Evolutionary conservation across 2,329 filamentous ascomycete species (phyloP).

Genomic region (Aschersonia sp.): DNA sequence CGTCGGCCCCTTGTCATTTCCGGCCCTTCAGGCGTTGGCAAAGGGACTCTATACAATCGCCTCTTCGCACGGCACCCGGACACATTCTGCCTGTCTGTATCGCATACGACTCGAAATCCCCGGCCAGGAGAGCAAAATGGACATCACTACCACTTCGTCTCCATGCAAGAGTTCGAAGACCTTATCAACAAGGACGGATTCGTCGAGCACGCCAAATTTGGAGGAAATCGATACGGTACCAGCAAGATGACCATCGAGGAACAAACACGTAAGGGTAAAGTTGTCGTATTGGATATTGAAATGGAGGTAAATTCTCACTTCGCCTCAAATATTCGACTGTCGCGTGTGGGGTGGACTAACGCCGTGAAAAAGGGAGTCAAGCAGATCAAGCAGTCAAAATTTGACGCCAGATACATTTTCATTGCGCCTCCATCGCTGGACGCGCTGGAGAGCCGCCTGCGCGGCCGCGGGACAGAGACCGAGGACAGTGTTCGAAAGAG

Average conservation of each 20-base stretch:
- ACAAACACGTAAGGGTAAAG: conserved; percentile 52
- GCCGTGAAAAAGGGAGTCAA: conserved; percentile 52
- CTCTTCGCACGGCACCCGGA: conserved; percentile 46
- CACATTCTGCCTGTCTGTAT: conserved; percentile 40
- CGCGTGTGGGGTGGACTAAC: neutral
- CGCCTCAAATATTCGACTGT: neutral
- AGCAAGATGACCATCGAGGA: conserved; percentile 66
- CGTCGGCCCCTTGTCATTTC: conserved; percentile 58
- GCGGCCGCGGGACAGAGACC: conserved; percentile 63
- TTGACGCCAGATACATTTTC: conserved; percentile 71
- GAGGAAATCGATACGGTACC: conserved; percentile 78
- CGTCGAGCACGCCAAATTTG: conserved; percentile 75
- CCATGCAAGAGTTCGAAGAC: conserved; percentile 49
- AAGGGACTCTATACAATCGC: conserved; percentile 62
- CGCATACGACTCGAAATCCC: conserved; percentile 69
- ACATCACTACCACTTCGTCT: conserved; percentile 68
- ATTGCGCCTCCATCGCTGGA: conserved; percentile 66
- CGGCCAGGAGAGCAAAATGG: conserved; percentile 63
- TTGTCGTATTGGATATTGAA: conserved; percentile 87
- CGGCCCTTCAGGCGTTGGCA: conserved; percentile 64
- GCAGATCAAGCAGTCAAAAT: conserved; percentile 66
- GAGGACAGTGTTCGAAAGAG: conserved; percentile 58
- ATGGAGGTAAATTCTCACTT: conserved; percentile 54
- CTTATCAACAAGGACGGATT: conserved; percentile 59
- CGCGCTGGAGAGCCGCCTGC: conserved; percentile 58